Evolutionary conservation across 2,329 filamentous ascomycete species (phyloP).

Genomic region (Talaromyces rugulosus): DNA sequence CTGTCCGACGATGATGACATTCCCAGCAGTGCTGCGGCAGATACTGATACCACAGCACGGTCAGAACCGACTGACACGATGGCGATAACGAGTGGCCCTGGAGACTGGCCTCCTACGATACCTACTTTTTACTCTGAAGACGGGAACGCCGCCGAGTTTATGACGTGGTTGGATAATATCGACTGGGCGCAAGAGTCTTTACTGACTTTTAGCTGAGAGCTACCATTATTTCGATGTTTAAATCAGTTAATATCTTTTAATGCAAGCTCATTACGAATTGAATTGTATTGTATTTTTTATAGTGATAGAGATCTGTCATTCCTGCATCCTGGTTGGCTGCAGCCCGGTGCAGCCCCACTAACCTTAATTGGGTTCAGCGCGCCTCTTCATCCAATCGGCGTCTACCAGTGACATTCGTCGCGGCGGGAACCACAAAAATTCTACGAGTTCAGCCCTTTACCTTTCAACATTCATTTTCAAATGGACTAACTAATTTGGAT

Average conservation of each 20-base stretch:
- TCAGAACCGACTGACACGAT: not conserved
- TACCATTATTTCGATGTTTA: too few species aligned
- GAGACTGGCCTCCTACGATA: not conserved
- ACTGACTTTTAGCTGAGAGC: conserved; percentile 10
- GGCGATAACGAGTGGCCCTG: not conserved
- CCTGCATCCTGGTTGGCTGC: not conserved
- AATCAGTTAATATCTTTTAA: not conserved
- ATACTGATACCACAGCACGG: not conserved
- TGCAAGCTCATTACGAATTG: not conserved
- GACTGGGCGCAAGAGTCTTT: conserved; percentile 17
- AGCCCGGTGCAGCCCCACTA: not conserved
- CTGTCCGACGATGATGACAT: conserved; percentile 8
- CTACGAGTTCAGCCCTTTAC: not conserved
- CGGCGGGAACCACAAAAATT: not conserved
- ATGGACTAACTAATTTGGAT: not conserved
- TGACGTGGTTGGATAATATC: conserved; percentile 16
- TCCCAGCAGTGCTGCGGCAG: not conserved
- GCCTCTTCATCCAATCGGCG: not conserved
- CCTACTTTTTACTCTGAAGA: not conserved
- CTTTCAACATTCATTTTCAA: not conserved
- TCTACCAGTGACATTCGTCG: not conserved
- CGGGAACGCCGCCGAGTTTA: conserved; percentile 9
- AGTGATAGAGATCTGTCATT: not conserved
- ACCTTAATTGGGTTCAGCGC: not conserved
- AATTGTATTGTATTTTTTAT: not conserved